Evolutionary conservation across 257 asterid species (phyloP), one percentile per base, ranked within the genome.

Genomic region (Solanum medicagineum): DNA sequence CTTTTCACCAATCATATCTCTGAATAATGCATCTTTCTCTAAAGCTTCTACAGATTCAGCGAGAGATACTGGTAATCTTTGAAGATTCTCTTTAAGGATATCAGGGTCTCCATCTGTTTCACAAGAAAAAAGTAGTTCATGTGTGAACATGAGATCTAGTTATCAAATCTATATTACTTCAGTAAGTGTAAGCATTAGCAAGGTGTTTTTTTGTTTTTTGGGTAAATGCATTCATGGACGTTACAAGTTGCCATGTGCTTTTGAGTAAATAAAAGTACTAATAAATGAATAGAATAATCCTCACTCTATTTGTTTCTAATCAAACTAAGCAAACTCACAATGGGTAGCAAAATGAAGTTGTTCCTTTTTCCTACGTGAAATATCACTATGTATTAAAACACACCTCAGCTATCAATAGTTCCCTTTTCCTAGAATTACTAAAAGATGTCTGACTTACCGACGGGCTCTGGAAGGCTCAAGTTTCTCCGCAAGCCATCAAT

Each of bases 21-120:
- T 83, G 90, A 96, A 75, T 81, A 92, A 86, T 4, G 81, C 7
- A 85, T 96, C 93, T 84, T 91, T 89, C 85, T 91, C 93, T 13
- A 96, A 97, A 85, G 99, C 98, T 88, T 93, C 95, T 60, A 96
- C 90, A 60, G 98, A 92, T 90, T 94, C 98, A 3, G 97, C 85
- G 44, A 96, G 98, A 19, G 97, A 90, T 56, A 85, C 47, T 7
- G 99, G 99, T 68, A 96, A 92, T 84, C 99, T 90, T 85, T 81
- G 90, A 88, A 94, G 89, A 87, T 90, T 90, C 59, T 87, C 93
- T 89, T 92, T 92, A 81, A 89, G 86, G 88, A 83, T 87, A 88
- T 94, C 97, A 7, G 99, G 99, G 87, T 96, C 93, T 53, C 89
- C 97, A 84, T 91, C 99, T 96, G 95, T 77, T 77, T 45, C 32